Conservation (phyloP, 2,329 filamentous ascomycete species). For the Aspergillus cejpii region DNA sequence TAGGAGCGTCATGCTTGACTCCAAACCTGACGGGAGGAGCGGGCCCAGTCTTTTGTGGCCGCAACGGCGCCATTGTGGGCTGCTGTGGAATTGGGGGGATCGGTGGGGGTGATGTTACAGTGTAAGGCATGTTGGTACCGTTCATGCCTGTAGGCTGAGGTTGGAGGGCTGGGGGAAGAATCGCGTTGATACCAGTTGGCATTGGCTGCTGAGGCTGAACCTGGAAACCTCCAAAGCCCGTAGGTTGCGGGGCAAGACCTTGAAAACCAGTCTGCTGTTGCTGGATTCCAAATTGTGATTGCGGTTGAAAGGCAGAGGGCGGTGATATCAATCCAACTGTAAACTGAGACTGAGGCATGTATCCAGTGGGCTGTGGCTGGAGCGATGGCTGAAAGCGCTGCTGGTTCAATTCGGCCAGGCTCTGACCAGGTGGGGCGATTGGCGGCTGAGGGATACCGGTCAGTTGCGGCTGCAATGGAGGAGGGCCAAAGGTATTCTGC, state of each 20-base stretch:
- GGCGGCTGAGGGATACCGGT: constrained; percentile 62
- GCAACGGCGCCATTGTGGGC: constrained; percentile 55
- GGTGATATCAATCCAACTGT: constrained; percentile 41
- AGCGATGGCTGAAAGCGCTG: constrained; percentile 55
- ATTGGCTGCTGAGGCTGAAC: constrained; percentile 47
- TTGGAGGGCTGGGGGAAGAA: constrained; percentile 49
- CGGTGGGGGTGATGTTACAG: constrained; percentile 47
- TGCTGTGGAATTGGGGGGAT: constrained; percentile 54
- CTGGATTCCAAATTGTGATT: constrained; percentile 42
- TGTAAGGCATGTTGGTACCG: constrained; percentile 44
- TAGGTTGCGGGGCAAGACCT: constrained; percentile 47
- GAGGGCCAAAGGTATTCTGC: constrained; percentile 64
- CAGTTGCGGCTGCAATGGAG: constrained; percentile 74
- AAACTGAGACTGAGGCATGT: constrained; percentile 39
- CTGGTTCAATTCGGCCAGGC: constrained; percentile 64
- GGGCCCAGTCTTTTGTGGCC: constrained; percentile 76
- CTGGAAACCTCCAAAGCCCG: constrained; percentile 45
- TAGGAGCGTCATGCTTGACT: constrained; percentile 59
- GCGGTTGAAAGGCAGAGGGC: constrained; percentile 43
- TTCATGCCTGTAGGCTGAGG: constrained; percentile 47
- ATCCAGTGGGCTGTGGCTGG: constrained; percentile 61
- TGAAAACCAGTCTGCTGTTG: constrained; percentile 47
- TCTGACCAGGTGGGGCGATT: constrained; percentile 67
- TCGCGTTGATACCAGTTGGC: constrained; percentile 44
- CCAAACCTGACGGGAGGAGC: constrained; percentile 86